Conservation (phyloP, 768 basidiomycete species). For the Pseudohyphozyma bogoriensis region DNA sequence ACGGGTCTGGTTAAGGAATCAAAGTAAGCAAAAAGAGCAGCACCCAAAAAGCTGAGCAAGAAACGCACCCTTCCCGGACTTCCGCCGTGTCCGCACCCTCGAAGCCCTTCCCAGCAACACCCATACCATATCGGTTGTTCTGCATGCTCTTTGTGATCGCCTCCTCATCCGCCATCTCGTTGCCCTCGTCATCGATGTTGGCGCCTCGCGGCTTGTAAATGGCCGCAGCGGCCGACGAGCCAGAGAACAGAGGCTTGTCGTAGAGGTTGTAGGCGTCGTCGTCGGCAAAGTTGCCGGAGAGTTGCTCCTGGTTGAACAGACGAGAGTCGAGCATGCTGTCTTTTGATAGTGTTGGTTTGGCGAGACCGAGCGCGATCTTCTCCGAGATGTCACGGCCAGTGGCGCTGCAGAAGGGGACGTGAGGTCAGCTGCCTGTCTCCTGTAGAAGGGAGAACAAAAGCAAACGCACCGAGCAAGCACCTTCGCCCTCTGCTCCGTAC, state of each 20-base stretch:
- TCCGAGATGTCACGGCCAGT: slow-evolving; percentile 99
- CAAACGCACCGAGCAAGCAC: slow-evolving; percentile 61
- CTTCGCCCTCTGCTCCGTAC: slow-evolving; percentile 89
- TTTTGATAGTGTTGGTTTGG: slow-evolving; percentile 90
- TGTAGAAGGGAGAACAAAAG: neutral
- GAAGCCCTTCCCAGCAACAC: slow-evolving; percentile 67
- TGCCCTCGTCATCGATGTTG: slow-evolving; percentile 73
- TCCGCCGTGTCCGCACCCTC: slow-evolving; percentile 83
- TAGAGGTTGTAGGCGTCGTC: slow-evolving; percentile 92
- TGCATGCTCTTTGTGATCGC: slow-evolving; percentile 81
- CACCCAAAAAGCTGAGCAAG: neutral
- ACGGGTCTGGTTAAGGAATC: slow-evolving; percentile 73
- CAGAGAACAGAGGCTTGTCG: slow-evolving; percentile 90
- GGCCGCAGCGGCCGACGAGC: slow-evolving; percentile 94
- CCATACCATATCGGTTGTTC: slow-evolving; percentile 88
- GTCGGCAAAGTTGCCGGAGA: slow-evolving; percentile 69
- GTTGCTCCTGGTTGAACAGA: slow-evolving; percentile 90
- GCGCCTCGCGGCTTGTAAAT: slow-evolving; percentile 94
- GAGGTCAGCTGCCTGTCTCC: neutral
- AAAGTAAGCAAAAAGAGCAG: neutral
- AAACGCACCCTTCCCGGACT: slow-evolving; percentile 32
- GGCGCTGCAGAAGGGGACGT: slow-evolving; percentile 42
- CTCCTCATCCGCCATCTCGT: slow-evolving; percentile 75
- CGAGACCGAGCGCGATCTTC: slow-evolving; percentile 93
- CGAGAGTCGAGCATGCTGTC: slow-evolving; percentile 96